A percentile compares a stretch with the other conserved stretches of the same genome.
Conservation (phyloP, 2,329 filamentous ascomycete genomes). For the Stachybotrys chlorohalonatus region DNA sequence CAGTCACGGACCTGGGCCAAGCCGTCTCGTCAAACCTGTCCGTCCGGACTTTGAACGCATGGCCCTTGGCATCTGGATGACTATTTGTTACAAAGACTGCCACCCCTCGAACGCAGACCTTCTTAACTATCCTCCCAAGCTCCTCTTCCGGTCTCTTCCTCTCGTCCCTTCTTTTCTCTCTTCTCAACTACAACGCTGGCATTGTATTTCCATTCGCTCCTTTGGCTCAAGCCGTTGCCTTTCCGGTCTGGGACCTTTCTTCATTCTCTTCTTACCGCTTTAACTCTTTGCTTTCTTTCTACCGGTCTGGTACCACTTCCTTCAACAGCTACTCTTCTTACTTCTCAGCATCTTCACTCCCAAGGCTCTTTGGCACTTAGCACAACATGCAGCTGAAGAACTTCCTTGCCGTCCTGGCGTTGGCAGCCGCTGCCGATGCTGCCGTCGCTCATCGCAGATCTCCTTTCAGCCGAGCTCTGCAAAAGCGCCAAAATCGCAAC, state of each 20-base stretch:
- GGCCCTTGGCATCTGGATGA: conserved; percentile 24
- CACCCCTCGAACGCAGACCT: background rate
- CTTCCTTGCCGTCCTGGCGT: conserved; percentile 38
- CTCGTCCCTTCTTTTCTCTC: conserved; percentile 26
- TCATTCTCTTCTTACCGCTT: conserved; percentile 24
- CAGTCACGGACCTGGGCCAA: background rate
- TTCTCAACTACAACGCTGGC: conserved; percentile 31
- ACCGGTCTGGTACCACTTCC: conserved; percentile 41
- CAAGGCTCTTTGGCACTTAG: background rate
- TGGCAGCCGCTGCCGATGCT: conserved; percentile 36
- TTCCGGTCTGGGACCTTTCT: conserved; percentile 35
- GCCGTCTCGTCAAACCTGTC: background rate
- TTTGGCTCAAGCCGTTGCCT: conserved; percentile 19
- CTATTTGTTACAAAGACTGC: conserved; percentile 13
- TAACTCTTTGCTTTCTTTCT: conserved; percentile 26
- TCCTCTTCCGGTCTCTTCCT: conserved; percentile 20
- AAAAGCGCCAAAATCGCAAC: conserved; percentile 29
- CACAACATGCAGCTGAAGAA: conserved; percentile 44
- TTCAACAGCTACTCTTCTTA: conserved; percentile 5
- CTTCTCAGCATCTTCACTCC: conserved; percentile 10
- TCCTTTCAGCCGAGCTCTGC: conserved; percentile 26
- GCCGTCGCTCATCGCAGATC: conserved; percentile 27
- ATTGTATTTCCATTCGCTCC: conserved; percentile 44
- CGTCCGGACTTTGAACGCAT: background rate
- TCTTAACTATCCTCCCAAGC: conserved; percentile 6